These are phyloP conservation scores for Xylariales sp. DNA, from an alignment of 2,329 filamentous ascomycete species.

Conservation along the genomic window DNA sequence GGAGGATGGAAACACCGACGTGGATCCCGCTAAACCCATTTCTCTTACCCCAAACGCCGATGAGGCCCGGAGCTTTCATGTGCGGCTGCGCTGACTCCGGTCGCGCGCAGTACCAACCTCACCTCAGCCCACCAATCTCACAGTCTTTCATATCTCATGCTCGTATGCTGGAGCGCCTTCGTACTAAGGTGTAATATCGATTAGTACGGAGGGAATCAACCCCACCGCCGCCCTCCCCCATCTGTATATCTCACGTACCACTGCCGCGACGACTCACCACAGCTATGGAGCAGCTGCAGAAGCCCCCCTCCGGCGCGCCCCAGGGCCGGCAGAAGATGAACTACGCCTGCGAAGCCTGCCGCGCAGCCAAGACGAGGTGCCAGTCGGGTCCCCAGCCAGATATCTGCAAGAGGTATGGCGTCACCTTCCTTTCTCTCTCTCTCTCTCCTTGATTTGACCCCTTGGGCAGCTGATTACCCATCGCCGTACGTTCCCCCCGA, in stretches of 20 bases:
- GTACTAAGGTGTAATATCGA: background rate
- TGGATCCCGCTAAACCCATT: constrained; percentile 17
- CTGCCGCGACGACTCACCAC: too few species aligned
- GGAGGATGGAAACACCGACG: constrained; percentile 19
- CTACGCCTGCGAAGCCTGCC: constrained; percentile 67
- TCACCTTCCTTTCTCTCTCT: background rate
- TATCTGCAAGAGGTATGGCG: constrained; percentile 63
- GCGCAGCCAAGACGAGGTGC: constrained; percentile 65
- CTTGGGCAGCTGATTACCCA: background rate
- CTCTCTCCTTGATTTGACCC: background rate
- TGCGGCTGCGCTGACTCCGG: constrained; percentile 4
- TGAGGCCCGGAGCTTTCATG: constrained; percentile 30
- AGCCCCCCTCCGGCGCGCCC: constrained; percentile 16
- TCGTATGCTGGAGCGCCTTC: background rate
- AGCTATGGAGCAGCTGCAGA: constrained; percentile 33
- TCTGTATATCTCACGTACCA: background rate
- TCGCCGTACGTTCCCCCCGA: constrained; percentile 4
- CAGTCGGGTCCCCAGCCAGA: constrained; percentile 59
- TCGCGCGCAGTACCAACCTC: background rate
- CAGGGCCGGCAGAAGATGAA: constrained; percentile 48
- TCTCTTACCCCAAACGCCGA: constrained; percentile 25
- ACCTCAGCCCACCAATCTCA: background rate
- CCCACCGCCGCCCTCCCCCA: background rate
- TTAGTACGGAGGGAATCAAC: background rate
- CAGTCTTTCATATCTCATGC: background rate